These are phyloP conservation scores for Penicillium sp. DNA, from an alignment of 2,329 filamentous ascomycete species.

Conservation along the genomic window DNA sequence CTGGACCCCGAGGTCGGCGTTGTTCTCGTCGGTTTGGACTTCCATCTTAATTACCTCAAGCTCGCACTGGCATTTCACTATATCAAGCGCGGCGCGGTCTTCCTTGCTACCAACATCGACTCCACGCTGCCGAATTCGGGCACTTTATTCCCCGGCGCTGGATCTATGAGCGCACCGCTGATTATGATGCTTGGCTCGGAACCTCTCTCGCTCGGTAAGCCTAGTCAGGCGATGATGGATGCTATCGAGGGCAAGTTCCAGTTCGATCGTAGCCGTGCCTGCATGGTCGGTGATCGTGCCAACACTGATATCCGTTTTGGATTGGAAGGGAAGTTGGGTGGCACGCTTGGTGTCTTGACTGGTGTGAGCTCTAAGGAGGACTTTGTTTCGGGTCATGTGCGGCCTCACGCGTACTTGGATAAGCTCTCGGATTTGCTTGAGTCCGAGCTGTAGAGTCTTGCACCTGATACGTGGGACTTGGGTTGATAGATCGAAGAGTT, in stretches of 20 bases:
- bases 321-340: constrained; percentile 81
- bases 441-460: constrained; percentile 10
- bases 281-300: constrained; percentile 92
- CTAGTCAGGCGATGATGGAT: constrained; percentile 99
- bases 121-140: constrained; percentile 79
- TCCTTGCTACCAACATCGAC: constrained; percentile 90
- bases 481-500: background rate
- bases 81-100: constrained; percentile 70
- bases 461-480: too few species aligned
- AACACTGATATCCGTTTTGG: constrained; percentile 97
- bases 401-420: constrained; percentile 80
- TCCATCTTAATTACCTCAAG: constrained; percentile 94
- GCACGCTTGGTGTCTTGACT: constrained; percentile 84
- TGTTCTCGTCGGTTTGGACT: constrained; percentile 86
- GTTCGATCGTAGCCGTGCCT: constrained; percentile 76
- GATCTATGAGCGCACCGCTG: constrained; percentile 73
- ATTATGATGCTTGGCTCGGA: constrained; percentile 64
- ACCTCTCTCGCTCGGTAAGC: constrained; percentile 82
- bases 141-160: constrained; percentile 85
- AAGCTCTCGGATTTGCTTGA: constrained; percentile 69
- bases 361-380: constrained; percentile 79
- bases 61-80: constrained; percentile 81
- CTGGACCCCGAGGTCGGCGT: constrained; percentile 86
- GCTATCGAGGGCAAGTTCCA: constrained; percentile 94
- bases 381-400: constrained; percentile 69